Evolutionary conservation across 108 stramenopile genomes (phyloP).

Genomic region (Fragilariopsis cylindrus): DNA sequence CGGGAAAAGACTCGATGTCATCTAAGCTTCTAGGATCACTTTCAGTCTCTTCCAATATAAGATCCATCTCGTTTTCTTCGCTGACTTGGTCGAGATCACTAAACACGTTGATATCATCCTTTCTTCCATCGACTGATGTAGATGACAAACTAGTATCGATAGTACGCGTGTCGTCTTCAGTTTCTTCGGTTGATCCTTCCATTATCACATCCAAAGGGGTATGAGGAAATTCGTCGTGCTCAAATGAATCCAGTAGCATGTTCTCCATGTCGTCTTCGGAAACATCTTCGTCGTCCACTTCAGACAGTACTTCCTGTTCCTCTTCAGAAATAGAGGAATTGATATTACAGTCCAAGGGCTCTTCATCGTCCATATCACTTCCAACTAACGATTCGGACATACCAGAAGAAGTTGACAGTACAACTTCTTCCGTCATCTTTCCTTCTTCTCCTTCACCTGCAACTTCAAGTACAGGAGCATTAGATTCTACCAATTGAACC

Average conservation of each 20-base stretch:
- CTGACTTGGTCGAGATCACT: neutral
- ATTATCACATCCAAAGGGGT: constrained; percentile 12
- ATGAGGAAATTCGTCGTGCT: constrained; percentile 10
- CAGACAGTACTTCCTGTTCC: neutral
- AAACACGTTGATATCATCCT: neutral
- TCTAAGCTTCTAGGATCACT: no score
- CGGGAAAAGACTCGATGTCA: neutral
- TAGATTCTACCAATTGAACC: no score
- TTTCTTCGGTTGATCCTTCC: neutral
- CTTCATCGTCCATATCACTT: constrained; percentile 8
- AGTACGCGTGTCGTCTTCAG: neutral
- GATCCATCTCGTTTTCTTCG: no score
- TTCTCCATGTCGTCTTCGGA: neutral
- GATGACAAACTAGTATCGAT: no score
- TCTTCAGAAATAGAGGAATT: neutral
- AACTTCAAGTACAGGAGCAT: neutral
- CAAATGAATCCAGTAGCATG: constrained; percentile 11
- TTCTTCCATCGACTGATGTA: neutral
- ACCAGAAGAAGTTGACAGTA: constrained; percentile 2
- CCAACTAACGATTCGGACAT: constrained; percentile 19
- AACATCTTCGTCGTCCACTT: neutral
- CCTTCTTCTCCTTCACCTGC: neutral
- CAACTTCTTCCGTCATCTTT: neutral
- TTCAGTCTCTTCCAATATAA: no score
- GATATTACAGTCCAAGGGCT: neutral